Evolutionary conservation across 139 green algal genomes (phyloP).

Genomic region (Pseudopediastrum boryanum): DNA sequence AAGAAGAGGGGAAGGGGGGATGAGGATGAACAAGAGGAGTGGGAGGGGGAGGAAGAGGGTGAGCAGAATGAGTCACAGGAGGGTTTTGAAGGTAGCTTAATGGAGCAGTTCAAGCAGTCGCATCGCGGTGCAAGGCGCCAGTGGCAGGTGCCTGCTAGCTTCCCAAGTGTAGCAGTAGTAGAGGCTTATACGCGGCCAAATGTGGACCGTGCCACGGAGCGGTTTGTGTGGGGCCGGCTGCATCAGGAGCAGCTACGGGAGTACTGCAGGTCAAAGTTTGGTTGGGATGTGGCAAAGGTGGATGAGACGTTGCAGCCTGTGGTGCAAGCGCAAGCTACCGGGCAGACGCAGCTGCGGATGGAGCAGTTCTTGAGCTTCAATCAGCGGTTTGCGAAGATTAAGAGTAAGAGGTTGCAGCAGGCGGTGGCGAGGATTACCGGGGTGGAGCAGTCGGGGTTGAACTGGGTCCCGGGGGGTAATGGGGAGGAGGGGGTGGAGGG

Average conservation of each 20-base stretch:
- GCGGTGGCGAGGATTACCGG: slow-evolving; percentile 62
- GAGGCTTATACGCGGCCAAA: slow-evolving; percentile 58
- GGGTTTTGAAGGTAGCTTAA: not conserved
- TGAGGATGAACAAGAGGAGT: not conserved
- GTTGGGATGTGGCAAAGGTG: slow-evolving; percentile 62
- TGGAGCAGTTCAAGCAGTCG: slow-evolving; percentile 64
- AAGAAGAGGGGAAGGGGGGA: not conserved
- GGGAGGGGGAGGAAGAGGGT: not conserved
- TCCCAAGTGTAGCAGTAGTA: slow-evolving; percentile 72
- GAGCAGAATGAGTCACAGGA: not conserved
- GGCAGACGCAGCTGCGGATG: slow-evolving; percentile 76
- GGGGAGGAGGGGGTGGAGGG: too few species aligned
- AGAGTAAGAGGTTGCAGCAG: slow-evolving; percentile 67
- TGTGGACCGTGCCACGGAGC: slow-evolving; percentile 56
- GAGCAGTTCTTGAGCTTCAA: slow-evolving; percentile 82
- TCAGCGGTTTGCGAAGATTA: slow-evolving; percentile 92
- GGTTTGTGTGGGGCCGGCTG: slow-evolving; percentile 74
- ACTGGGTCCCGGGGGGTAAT: too few species aligned
- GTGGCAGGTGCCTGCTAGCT: slow-evolving; percentile 81
- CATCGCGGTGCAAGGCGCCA: slow-evolving; percentile 63
- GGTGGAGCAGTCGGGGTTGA: too few species aligned
- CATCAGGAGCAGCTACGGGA: slow-evolving; percentile 72
- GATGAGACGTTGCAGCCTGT: slow-evolving; percentile 85
- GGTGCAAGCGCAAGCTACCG: slow-evolving; percentile 67
- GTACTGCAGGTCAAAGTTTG: slow-evolving; percentile 78